Evolutionary conservation across 106 monocot species (phyloP).

Genomic region (Apostasia ramifera): DNA sequence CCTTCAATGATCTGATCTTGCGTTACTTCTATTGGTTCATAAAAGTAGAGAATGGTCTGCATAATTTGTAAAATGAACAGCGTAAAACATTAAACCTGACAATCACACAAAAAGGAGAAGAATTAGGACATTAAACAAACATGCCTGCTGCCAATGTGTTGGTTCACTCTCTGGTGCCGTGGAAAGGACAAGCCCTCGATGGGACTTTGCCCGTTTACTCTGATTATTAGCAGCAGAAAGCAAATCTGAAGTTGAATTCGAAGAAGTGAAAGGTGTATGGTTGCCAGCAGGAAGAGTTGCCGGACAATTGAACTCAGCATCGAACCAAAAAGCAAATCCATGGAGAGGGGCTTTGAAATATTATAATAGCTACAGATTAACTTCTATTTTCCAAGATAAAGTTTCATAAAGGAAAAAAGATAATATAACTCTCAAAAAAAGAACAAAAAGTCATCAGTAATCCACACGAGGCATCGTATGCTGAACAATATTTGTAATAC

Average conservation of each 20-base stretch:
- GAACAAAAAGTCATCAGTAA: too few relatives aligned
- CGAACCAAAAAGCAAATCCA: constrained; percentile 97
- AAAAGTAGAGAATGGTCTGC: constrained; percentile 85
- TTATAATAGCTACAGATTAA: constrained; percentile 5
- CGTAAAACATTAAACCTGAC: too few relatives aligned
- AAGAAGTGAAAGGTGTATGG: constrained; percentile 10
- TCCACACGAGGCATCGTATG: too few relatives aligned
- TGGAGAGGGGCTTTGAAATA: constrained; percentile 65
- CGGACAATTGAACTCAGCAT: constrained; percentile 83
- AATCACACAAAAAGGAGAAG: too few relatives aligned
- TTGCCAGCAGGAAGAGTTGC: constrained; percentile 17
- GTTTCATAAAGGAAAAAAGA: too few relatives aligned
- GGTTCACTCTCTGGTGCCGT: constrained; percentile 91
- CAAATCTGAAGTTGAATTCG: constrained; percentile 16
- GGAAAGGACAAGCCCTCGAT: constrained; percentile 55
- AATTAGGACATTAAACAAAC: too few relatives aligned
- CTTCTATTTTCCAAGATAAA: constrained; percentile 1
- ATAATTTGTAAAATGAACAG: constrained; percentile 1
- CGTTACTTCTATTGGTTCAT: constrained; percentile 82
- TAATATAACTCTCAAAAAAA: too few relatives aligned
- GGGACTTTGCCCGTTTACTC: constrained; percentile 38
- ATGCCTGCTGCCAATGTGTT: constrained; percentile 98
- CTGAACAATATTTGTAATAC: too few relatives aligned
- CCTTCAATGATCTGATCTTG: constrained; percentile 89
- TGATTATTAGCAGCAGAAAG: constrained; percentile 2